Base-by-base conservation (phyloP, 23 red algal species). In the Gracilaria domingensis region DNA sequence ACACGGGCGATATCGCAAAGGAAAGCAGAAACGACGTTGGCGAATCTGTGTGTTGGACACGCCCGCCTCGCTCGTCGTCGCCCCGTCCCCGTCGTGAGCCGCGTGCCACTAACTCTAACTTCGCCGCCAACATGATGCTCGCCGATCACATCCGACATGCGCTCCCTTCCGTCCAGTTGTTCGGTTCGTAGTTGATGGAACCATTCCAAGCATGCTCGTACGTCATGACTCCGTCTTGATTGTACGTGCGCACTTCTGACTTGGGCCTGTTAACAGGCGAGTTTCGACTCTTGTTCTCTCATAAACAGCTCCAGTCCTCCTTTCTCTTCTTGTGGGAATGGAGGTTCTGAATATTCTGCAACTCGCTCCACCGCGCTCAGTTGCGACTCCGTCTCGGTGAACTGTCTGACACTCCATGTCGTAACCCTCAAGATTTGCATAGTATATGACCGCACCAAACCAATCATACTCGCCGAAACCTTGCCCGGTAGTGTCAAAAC, bases 301-400 rank as follows among this genome's bases (percentile, higher is more conserved):
- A 92, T 55, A 35, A 84, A 79, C 32, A 38, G 45, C 47, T 83
- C 89, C 1, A 92, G 53, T 39, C 80, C 80, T 48, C 78, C 78
- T 50, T 47, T 51, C 55, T 92, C 89, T 75, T 92, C 89, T 56
- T 92, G 89, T 8, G 62, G 59, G 76, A 87, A 87, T 21, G 92
- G 84, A 79, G 84, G 76, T 28, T 94, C 42, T 7, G 82, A 87
- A 82, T 98, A 98, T 62, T 98, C 86, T 21, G 81, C 84, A 26
- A 99, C 73, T 21, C 94, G 86, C 66, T 99, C 97, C 38, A 99
- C 81, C 1, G 91, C 77, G 58, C 64, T 95, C 94, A 99, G 89
- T 49, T 96, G 90, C 12, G 81, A 96, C 78, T 99, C 97, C 13
- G 94, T 86, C 29, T 99, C 97, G 21, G 97, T 96, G 42, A 82